Conservation (phyloP, 2,329 filamentous ascomycete species). For the Ceratocystis destructans region DNA sequence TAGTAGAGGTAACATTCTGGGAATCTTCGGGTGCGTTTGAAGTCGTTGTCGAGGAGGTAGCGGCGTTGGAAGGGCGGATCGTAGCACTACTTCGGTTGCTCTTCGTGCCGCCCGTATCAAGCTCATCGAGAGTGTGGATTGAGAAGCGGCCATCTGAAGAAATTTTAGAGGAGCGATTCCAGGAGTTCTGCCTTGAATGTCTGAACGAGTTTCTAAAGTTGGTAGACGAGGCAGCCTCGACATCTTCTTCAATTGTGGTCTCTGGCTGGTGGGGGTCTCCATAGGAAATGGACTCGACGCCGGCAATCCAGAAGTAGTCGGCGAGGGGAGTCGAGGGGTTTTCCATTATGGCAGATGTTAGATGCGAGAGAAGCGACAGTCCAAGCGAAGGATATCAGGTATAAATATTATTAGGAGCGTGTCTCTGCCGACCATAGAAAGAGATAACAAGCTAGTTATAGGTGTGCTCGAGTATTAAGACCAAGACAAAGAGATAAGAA, state of each 20-base stretch:
- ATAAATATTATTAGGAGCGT: background rate
- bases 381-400: background rate
- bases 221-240: conserved; percentile 31
- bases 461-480: background rate
- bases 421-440: background rate
- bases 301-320: conserved; percentile 66
- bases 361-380: background rate
- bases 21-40: conserved; percentile 9
- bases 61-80: conserved; percentile 35
- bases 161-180: conserved; percentile 43
- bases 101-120: conserved; percentile 39
- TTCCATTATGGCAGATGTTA: conserved; percentile 34
- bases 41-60: conserved; percentile 18
- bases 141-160: conserved; percentile 38
- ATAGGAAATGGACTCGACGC: conserved; percentile 54
- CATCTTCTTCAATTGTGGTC: conserved; percentile 45
- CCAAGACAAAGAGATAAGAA: background rate
- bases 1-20: conserved; percentile 14
- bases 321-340: conserved; percentile 50
- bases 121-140: conserved; percentile 43
- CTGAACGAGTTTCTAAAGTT: conserved; percentile 32
- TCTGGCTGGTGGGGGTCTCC: conserved; percentile 38
- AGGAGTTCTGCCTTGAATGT: conserved; percentile 49
- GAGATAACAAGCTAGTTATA: background rate
- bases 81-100: conserved; percentile 56